Conservation (phyloP, 306 rosid genomes). For the Vigna angularis region DNA sequence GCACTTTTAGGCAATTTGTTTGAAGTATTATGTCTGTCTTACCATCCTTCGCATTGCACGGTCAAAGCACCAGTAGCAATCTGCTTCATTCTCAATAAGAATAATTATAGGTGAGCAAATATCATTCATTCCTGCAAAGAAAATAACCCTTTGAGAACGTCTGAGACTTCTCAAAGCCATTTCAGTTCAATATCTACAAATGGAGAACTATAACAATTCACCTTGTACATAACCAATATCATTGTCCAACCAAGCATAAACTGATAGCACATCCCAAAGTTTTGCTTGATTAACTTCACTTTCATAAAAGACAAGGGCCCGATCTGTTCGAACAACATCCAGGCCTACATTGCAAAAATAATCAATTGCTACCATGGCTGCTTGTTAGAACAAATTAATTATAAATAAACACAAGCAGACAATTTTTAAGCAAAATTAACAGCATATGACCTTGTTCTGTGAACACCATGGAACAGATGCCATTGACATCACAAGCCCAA, state of each 20-base stretch:
- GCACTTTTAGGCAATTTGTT: conserved; percentile 19
- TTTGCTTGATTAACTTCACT: conserved; percentile 83
- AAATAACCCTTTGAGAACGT: conserved; percentile 34
- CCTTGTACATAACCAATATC: conserved; percentile 98
- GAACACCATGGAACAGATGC: conserved; percentile 14
- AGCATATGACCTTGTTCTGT: conserved; percentile 25
- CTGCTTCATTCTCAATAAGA: conserved; percentile 84
- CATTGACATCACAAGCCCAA: conserved; percentile 21
- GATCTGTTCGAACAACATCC: conserved; percentile 92
- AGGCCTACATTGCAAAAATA: conserved; percentile 68
- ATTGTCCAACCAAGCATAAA: conserved; percentile 88
- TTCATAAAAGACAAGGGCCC: conserved; percentile 82
- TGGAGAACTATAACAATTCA: conserved; percentile 38
- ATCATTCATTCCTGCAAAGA: conserved; percentile 92
- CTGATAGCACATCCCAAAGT: conserved; percentile 86
- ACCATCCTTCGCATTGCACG: conserved; percentile 97
- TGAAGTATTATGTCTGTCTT: conserved; percentile 37
- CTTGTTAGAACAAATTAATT: conserved; percentile 37
- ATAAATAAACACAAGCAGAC: conserved; percentile 15
- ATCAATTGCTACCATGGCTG: conserved; percentile 42
- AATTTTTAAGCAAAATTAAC: background rate
- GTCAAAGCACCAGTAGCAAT: conserved; percentile 94
- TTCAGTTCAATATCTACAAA: conserved; percentile 31
- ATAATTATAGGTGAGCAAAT: conserved; percentile 90
- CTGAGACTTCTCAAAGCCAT: conserved; percentile 40